Base-by-base conservation (phyloP, 345 rosid species). In the rapeseed (Brassica napus) region DNA sequence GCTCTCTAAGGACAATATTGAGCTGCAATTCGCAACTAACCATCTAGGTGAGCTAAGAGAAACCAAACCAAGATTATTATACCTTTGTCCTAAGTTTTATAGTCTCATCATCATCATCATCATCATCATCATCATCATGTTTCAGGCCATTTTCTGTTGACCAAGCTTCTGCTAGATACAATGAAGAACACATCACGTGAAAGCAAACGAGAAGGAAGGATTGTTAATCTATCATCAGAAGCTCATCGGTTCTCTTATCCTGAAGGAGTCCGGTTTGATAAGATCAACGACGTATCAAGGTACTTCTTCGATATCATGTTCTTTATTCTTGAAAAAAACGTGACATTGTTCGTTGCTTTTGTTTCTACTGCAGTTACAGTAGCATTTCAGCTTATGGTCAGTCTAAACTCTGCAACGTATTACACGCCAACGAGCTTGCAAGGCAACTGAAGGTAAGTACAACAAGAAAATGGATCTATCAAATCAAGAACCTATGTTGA, bases 101-200 rank as follows among this genome's bases (percentile, higher is more conserved):
- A 18, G 11, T n/a, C 21, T 70, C 10, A 77, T 47, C 2, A 49
- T 39, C 44, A 37, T 37, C 30, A 26, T 26, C 2, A 49, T 39
- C 44, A 37, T 37, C 30, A 26, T 26, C 30, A 26, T 26, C 30
- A 26, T 26, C 30, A 44, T 49, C 55, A 49, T 49, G 55, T 49
- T 52, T 76, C 83, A 88, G 94, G 94, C 49, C 94, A 90, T 85
- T 90, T 90, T 79, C 88, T 87, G 70, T 30, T 90, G 76, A 90
- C 91, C 4, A 83, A 86, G 58, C 87, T 88, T 39, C 73, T 88
- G 62, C 54, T 88, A 73, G 91, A 82, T 47, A 83, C 88, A 23
- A 88, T 88, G 91, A 88, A 86, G 78, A 83, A 65, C 32, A 86
- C 91, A 5, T 79, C 89, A 18, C 71, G 47, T 16, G 83, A 87